phyloP scores from a whole-genome alignment of 2,329 filamentous ascomycete genomes.

The Podosphaera fusca region DNA sequence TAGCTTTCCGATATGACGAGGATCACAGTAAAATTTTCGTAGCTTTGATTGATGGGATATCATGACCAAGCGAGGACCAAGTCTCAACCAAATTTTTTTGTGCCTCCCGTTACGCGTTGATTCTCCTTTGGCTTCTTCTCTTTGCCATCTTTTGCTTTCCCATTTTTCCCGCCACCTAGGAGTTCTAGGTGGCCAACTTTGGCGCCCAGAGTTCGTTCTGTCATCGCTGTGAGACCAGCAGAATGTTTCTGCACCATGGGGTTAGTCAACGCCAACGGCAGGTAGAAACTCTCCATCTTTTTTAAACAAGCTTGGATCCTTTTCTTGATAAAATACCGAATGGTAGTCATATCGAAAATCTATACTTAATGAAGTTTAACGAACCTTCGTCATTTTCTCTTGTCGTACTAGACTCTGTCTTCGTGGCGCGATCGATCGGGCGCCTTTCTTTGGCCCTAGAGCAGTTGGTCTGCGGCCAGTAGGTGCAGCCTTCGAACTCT shows the following conservation, averaged over 20 bases:
- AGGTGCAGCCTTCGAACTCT: constrained; percentile 11
- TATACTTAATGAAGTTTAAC: constrained; percentile 2
- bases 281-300: too few species aligned
- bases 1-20: too few species aligned
- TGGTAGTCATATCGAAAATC: background rate
- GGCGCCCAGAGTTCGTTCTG: constrained; percentile 41
- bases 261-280: too few species aligned
- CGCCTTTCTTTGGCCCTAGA: constrained; percentile 31
- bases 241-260: constrained; percentile 28
- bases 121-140: constrained; percentile 19
- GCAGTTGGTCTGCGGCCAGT: constrained; percentile 16
- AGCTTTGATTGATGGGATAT: too few species aligned
- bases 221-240: constrained; percentile 36
- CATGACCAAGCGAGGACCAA: constrained; percentile 20
- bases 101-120: constrained; percentile 14
- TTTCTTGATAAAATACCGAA: background rate
- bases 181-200: constrained; percentile 49
- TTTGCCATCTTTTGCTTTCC: constrained; percentile 19
- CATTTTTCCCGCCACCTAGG: constrained; percentile 41
- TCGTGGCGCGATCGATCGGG: constrained; percentile 41
- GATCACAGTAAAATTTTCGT: too few species aligned
- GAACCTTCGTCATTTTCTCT: constrained; percentile 37
- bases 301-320: too few species aligned
- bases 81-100: constrained; percentile 10
- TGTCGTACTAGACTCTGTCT: constrained; percentile 35